Evolutionary conservation across 176 grass and related monocot genomes (phyloP).

Genomic region (Triticum aestivum): IWGSC_CS_RefSeq_v2.1 NC_057811.1:367539271-367539770

Average conservation of each 20-base stretch:
- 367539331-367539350: conserved; percentile 39
- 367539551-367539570: not conserved
- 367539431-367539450: not conserved
- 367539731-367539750: not conserved
- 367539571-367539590: not conserved
- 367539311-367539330: conserved; percentile 33
- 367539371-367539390: conserved; percentile 24
- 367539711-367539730: not conserved
- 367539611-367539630: not conserved
- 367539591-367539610: not conserved
- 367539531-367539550: conserved; percentile 12
- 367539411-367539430: conserved; percentile 44
- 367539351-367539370: conserved; percentile 32
- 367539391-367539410: conserved; percentile 41
- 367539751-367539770: not conserved
- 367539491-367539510: conserved; percentile 43
- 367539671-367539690: not conserved
- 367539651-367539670: not conserved
- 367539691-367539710: not conserved
- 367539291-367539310: not conserved
- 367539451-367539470: conserved; percentile 41
- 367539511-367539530: conserved; percentile 15
- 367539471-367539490: conserved; percentile 50
- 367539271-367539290: not conserved
- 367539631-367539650: not conserved